These are phyloP conservation scores for Globisporangium paroecandrum DNA, from an alignment of 352 stramenopile genomes.

Conservation along the genomic window DNA sequence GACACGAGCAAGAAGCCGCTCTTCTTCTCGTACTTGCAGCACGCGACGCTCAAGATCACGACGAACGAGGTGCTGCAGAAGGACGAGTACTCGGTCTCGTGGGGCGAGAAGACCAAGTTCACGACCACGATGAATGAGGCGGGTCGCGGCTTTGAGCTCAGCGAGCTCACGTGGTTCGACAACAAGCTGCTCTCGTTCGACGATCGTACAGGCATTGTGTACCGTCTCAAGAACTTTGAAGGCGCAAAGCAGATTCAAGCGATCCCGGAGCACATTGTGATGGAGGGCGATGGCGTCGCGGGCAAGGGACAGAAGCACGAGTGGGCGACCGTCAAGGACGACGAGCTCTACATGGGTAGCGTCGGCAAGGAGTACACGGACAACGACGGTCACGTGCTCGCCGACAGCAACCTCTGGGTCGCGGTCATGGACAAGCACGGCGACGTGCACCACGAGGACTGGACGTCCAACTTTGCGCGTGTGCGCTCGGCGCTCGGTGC, in stretches of 20 bases:
- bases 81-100: constrained; percentile 58
- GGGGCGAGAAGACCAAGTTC: constrained; percentile 70
- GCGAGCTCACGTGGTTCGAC: constrained; percentile 88
- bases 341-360: constrained; percentile 95
- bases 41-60: constrained; percentile 83
- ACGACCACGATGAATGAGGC: constrained; percentile 91
- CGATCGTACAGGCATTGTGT: constrained; percentile 98
- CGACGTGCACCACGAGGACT: constrained; percentile 90
- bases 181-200: constrained; percentile 94
- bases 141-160: constrained; percentile 95
- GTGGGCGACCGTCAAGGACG: constrained; percentile 98
- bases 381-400: constrained; percentile 89
- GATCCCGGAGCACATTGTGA: constrained; percentile 94
- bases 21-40: constrained; percentile 90
- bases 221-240: constrained; percentile 93
- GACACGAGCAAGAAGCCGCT: constrained; percentile 84
- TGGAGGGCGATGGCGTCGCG: constrained; percentile 94
- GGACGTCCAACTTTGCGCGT: constrained; percentile 91
- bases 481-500: constrained; percentile 90
- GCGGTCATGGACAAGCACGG: constrained; percentile 84
- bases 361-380: constrained; percentile 95
- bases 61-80: constrained; percentile 32
- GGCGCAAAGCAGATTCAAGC: constrained; percentile 68
- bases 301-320: constrained; percentile 99
- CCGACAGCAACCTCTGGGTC: constrained; percentile 98